Percentiles rank a stretch among this genome's conserved stretches.
These are phyloP conservation scores for Trametes sanguinea DNA, from an alignment of 768 basidiomycete species.

Conservation along the genomic window DNA sequence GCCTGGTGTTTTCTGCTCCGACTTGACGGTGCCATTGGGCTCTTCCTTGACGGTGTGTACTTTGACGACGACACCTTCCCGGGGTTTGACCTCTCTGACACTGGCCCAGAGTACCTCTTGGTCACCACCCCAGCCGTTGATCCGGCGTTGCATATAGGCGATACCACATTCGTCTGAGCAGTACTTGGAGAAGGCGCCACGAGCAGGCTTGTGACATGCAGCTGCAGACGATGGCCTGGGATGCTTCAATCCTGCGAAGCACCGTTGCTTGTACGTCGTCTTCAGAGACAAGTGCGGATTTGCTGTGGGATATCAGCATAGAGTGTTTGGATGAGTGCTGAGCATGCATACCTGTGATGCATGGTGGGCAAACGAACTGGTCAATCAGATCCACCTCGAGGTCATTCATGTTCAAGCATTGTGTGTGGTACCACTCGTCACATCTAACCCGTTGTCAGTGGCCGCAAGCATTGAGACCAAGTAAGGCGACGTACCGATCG, in stretches of 20 bases:
- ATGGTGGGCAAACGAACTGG: slow-evolving; percentile 87
- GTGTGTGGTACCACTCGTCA: slow-evolving; percentile 93
- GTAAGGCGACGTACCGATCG: slow-evolving; percentile 64
- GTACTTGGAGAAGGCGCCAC: slow-evolving; percentile 85
- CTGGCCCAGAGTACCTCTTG: slow-evolving; percentile 70
- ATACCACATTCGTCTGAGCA: slow-evolving; percentile 89
- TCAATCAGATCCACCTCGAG: slow-evolving; percentile 85
- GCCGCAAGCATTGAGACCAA: no score
- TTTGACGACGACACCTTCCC: slow-evolving; percentile 69
- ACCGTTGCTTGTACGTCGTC: slow-evolving; percentile 82
- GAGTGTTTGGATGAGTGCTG: background rate
- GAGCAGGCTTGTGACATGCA: slow-evolving; percentile 79
- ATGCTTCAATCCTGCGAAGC: slow-evolving; percentile 68
- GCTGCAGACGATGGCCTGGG: slow-evolving; percentile 60
- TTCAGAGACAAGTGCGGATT: slow-evolving; percentile 58
- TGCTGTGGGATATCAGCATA: slow-evolving; percentile 36
- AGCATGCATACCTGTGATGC: slow-evolving; percentile 61
- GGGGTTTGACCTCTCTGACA: slow-evolving; percentile 67
- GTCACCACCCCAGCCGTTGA: slow-evolving; percentile 67
- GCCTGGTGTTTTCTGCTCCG: slow-evolving; percentile 2
- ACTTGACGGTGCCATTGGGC: background rate
- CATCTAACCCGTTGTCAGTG: slow-evolving; percentile 52
- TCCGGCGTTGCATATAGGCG: slow-evolving; percentile 65
- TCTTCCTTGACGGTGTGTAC: slow-evolving; percentile 21
- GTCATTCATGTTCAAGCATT: slow-evolving; percentile 82